Percentiles rank a stretch among this genome's conserved stretches.
Conservation (phyloP, 2,329 filamentous ascomycete species). For the Cladosporium phlei region DNA sequence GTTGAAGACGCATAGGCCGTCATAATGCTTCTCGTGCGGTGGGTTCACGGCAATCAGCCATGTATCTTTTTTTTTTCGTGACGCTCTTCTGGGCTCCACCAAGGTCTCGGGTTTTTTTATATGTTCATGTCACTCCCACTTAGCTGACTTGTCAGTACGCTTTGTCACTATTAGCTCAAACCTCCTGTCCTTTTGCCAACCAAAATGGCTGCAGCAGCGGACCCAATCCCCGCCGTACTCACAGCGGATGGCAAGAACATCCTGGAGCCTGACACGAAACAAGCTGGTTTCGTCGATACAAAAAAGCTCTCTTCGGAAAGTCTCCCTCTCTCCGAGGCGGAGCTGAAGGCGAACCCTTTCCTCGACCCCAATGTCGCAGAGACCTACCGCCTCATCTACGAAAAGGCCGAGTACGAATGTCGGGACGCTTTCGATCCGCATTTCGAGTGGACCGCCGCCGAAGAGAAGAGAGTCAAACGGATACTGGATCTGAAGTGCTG, state of each 20-base stretch:
- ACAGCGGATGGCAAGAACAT: slow-evolving; percentile 1
- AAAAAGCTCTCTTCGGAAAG: slow-evolving; percentile 8
- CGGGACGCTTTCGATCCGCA: slow-evolving; percentile 46
- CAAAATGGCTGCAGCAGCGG: slow-evolving; percentile 1
- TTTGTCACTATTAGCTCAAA: too few species aligned
- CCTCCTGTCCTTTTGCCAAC: background rate
- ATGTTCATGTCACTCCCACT: slow-evolving; percentile 2
- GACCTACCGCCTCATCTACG: slow-evolving; percentile 51
- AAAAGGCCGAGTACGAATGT: slow-evolving; percentile 50
- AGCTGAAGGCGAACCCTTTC: slow-evolving; percentile 35
- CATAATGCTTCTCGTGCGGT: slow-evolving; percentile 2
- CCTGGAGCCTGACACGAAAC: slow-evolving; percentile 1
- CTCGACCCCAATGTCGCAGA: slow-evolving; percentile 48
- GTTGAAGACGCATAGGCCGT: slow-evolving; percentile 2
- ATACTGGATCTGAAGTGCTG: slow-evolving; percentile 24
- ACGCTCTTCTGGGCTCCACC: background rate
- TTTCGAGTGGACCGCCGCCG: slow-evolving; percentile 40
- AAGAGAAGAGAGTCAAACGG: slow-evolving; percentile 36
- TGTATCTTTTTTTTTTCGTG: background rate
- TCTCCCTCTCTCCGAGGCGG: slow-evolving; percentile 1
- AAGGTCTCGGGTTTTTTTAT: background rate
- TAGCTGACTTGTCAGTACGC: background rate
- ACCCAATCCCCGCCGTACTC: background rate
- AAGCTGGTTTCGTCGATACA: slow-evolving; percentile 7
- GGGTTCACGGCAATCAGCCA: background rate